phyloP scores from a whole-genome alignment of 2,329 filamentous ascomycete genomes.

The Ophiocordyceps camponoti-rufipedis region DNA sequence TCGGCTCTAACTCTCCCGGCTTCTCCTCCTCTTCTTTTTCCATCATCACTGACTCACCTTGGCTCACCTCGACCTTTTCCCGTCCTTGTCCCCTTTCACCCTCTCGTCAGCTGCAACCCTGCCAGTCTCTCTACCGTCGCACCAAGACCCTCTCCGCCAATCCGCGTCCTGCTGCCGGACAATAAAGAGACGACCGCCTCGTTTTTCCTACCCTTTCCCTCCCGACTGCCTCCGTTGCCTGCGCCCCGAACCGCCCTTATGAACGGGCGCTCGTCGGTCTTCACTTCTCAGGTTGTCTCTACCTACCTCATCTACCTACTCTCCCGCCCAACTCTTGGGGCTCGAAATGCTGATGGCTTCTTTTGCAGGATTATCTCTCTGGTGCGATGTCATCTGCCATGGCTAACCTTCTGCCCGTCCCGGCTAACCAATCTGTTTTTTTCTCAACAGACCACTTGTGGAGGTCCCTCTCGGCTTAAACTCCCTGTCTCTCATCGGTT shows the following conservation, averaged over 20 bases:
- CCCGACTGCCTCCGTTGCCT: constrained; percentile 6
- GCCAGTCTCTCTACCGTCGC: background rate
- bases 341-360: constrained; percentile 21
- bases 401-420: background rate
- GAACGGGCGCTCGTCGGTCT: constrained; percentile 69
- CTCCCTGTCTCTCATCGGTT: constrained; percentile 1
- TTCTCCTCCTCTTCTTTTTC: background rate
- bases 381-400: constrained; percentile 28
- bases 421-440: background rate
- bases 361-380: constrained; percentile 54
- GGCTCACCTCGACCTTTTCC: constrained; percentile 3
- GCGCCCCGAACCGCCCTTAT: constrained; percentile 47
- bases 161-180: background rate
- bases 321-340: background rate
- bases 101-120: background rate
- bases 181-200: background rate
- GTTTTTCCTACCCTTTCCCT: background rate
- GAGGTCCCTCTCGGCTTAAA: constrained; percentile 18
- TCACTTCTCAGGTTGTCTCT: constrained; percentile 60
- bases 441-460: constrained; percentile 20
- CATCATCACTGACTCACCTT: background rate
- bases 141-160: background rate
- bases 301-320: no score
- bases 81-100: constrained; percentile 1
- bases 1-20: background rate